A percentile compares a stretch with the other conserved stretches of the same genome.
These are phyloP conservation scores for Leptographium wingfieldii DNA, from an alignment of 2,329 filamentous ascomycete genomes.

Conservation along the genomic window DNA sequence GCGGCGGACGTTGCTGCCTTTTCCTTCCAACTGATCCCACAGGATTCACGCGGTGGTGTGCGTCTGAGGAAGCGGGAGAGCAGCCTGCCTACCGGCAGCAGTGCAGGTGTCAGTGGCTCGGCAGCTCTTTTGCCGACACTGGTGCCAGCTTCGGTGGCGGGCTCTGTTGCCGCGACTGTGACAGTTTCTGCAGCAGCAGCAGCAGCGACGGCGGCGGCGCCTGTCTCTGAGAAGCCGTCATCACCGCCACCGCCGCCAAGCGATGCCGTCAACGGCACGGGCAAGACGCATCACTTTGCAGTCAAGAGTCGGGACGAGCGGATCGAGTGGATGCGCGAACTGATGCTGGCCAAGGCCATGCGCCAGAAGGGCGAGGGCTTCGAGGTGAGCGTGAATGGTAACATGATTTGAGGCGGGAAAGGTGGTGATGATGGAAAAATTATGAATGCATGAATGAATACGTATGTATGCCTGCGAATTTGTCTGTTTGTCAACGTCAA, in stretches of 20 bases:
- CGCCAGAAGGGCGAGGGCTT: conserved; percentile 76
- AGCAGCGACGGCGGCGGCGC: neutral
- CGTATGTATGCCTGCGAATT: neutral
- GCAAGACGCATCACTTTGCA: conserved; percentile 89
- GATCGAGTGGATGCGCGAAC: conserved; percentile 94
- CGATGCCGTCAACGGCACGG: conserved; percentile 42
- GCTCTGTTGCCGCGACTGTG: neutral
- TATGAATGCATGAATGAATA: too few species aligned
- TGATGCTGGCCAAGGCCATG: conserved; percentile 81
- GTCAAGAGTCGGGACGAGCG: conserved; percentile 77
- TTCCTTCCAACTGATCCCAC: conserved; percentile 74
- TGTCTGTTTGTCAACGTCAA: neutral
- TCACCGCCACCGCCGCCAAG: conserved; percentile 25
- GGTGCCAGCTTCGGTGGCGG: conserved; percentile 4
- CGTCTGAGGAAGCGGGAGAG: conserved; percentile 41
- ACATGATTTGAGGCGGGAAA: conserved; percentile 44
- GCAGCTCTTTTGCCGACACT: conserved; percentile 17
- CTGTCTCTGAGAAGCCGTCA: conserved; percentile 12
- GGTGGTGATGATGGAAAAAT: neutral
- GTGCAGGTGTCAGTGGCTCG: neutral
- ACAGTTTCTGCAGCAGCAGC: neutral
- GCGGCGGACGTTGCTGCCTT: conserved; percentile 54
- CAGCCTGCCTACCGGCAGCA: conserved; percentile 18
- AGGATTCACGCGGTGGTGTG: conserved; percentile 41
- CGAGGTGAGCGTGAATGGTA: conserved; percentile 70